These are phyloP conservation scores for Ustilago esculenta DNA, from an alignment of 1,284 basidiomycete species.

Conservation along the genomic window DNA sequence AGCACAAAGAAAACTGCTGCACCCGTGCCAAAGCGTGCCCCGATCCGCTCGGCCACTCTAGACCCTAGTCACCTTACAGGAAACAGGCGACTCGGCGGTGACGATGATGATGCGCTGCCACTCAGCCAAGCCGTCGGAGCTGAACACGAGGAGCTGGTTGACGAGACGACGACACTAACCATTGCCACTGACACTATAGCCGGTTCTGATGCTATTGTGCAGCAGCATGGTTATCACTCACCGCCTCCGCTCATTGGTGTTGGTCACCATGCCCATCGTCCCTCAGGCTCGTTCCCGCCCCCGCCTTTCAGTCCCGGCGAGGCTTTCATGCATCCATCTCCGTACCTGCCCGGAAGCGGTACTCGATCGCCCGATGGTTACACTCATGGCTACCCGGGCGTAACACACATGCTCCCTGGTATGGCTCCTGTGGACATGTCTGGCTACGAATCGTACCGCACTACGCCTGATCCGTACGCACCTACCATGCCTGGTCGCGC, in stretches of 20 bases:
- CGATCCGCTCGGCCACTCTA: constrained; percentile 37
- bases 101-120: constrained; percentile 3
- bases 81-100: constrained; percentile 14
- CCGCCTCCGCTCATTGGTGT: constrained; percentile 18
- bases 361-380: constrained; percentile 43
- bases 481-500: constrained; percentile 45
- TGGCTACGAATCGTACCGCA: constrained; percentile 52
- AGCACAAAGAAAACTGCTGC: constrained; percentile 19
- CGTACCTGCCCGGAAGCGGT: constrained; percentile 31
- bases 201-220: background rate
- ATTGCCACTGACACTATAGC: constrained; percentile 17
- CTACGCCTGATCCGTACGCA: constrained; percentile 55
- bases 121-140: constrained; percentile 10
- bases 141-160: constrained; percentile 17
- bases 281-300: constrained; percentile 34
- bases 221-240: constrained; percentile 20
- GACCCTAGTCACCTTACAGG: constrained; percentile 33
- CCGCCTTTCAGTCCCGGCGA: constrained; percentile 34
- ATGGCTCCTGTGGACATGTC: constrained; percentile 48
- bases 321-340: constrained; percentile 31
- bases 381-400: constrained; percentile 23
- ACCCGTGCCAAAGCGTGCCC: constrained; percentile 34
- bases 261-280: constrained; percentile 23
- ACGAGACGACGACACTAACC: constrained; percentile 19
- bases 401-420: constrained; percentile 28